Evolutionary conservation across 1,284 basidiomycete genomes (phyloP), one percentile per base, ranked within the genome.

Genomic region (Cystobasidium slooffiae): DNA sequence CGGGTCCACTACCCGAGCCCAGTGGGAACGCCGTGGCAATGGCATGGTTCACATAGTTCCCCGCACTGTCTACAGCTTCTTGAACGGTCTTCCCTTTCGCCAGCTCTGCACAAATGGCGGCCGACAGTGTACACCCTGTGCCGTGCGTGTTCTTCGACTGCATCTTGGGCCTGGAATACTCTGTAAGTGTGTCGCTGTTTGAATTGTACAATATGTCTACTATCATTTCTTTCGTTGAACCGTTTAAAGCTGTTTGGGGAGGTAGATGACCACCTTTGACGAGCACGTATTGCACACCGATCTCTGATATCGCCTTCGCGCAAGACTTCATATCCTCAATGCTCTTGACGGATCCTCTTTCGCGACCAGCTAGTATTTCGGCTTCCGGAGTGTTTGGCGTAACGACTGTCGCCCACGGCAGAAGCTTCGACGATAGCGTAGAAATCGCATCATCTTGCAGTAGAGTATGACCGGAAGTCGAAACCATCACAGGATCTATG

Each of bases 361-460:
- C 77, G 56, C 80, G 78, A 1, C 79, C 78, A 72, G 92, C 85
- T 2, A 94, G 83, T 16, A 91, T 85, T 76, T 89, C 87, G 0
- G 92, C 90, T 81, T 98, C 95, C 0, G 88, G 84, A 72, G 90
- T 89, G 82, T 97, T 98, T 0, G 94, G 95, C 0, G 95, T 97
- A 52, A 97, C 85, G 46, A 97, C 81, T 0, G 86, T 85, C 0
- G 91, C 86, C 10, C 91, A 83, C 0, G 92, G 92, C 59, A 97
- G 87, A 0, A 97, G 83, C 12, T 89, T 86, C 0, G 82, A 74
- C 10, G 88, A 84, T 68, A 97, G 81, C 1, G 86, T 84, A 5
- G 86, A 81, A 55, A 95, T 81, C 0, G 93, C 92, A 10, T 88
- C 86, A 6, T 86, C 82, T 2, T 89, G 85, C 3, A 97, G 85